Evolutionary conservation across 306 rosid species (phyloP).

Genomic region (Elaeagnus macrophylla): DNA sequence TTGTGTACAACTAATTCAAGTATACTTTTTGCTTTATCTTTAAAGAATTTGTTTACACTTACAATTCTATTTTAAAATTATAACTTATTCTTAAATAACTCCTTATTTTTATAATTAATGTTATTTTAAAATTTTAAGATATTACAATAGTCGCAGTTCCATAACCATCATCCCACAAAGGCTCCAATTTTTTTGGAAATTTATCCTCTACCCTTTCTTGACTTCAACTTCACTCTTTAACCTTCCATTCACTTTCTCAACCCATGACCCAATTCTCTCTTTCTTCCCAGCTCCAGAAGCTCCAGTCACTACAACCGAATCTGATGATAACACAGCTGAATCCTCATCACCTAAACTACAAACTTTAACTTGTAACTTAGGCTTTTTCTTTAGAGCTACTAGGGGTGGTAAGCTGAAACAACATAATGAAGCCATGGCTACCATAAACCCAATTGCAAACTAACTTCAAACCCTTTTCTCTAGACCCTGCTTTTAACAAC

Average conservation of each 20-base stretch:
- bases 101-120: too few species aligned
- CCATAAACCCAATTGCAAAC: conserved; percentile 3
- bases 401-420: conserved; percentile 32
- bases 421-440: conserved; percentile 40
- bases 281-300: conserved; percentile 31
- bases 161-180: conserved; percentile 83
- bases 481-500: not conserved
- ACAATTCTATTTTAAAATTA: too few species aligned
- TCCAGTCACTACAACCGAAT: conserved; percentile 30
- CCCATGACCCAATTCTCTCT: conserved; percentile 21
- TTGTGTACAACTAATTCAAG: too few species aligned
- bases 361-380: conserved; percentile 20
- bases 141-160: conserved; percentile 59
- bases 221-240: conserved; percentile 18
- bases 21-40: too few species aligned
- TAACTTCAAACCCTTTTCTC: conserved; percentile 1
- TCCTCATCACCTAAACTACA: conserved; percentile 27
- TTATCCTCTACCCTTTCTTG: conserved; percentile 8
- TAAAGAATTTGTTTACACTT: too few species aligned
- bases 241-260: conserved; percentile 27
- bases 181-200: conserved; percentile 29
- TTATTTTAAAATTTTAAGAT: too few species aligned
- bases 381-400: conserved; percentile 16
- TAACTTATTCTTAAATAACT: too few species aligned
- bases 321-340: conserved; percentile 30